These are phyloP conservation scores for Panellus pusillus DNA, from an alignment of 768 basidiomycete species.

Conservation along the genomic window DNA sequence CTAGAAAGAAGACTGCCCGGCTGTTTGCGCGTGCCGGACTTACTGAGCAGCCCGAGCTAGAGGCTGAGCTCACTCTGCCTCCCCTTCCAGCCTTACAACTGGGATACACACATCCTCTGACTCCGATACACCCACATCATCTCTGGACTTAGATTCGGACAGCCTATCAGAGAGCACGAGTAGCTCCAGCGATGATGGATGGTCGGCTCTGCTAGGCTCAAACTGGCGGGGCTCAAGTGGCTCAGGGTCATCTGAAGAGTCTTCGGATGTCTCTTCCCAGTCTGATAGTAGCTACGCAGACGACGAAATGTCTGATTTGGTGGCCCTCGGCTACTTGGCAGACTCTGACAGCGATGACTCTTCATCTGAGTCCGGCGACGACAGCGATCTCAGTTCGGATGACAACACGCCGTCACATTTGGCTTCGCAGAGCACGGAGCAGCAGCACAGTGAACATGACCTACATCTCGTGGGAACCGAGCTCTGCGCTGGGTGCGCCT, in stretches of 20 bases:
- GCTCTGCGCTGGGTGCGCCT: conserved; percentile 2
- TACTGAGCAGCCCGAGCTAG: neutral
- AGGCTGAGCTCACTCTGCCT: neutral
- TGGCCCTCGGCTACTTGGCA: neutral
- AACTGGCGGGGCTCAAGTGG: conserved; percentile 1
- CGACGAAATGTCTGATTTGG: conserved; percentile 1
- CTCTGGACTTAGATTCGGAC: neutral
- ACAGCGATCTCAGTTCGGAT: too few relatives aligned
- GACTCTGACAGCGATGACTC: too few relatives aligned
- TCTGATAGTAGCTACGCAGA: conserved; percentile 5
- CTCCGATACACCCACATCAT: neutral
- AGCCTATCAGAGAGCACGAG: neutral
- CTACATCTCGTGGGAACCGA: neutral
- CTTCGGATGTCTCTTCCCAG: conserved; percentile 1
- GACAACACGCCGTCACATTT: too few relatives aligned
- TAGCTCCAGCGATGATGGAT: neutral
- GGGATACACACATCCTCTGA: neutral
- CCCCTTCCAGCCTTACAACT: neutral
- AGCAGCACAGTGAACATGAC: too few relatives aligned
- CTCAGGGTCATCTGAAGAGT: neutral
- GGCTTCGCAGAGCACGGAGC: too few relatives aligned
- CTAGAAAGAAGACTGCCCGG: neutral
- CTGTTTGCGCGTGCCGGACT: neutral
- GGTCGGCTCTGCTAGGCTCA: neutral
- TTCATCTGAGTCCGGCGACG: too few relatives aligned